Evolutionary conservation across 129 eudicot genomes (phyloP).

Genomic region (carrot (Daucus carota)): DH1_v3.0 NC_030388.2:18435501-18436000

Average conservation of each 20-base stretch:
- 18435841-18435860: constrained; percentile 90
- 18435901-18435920: constrained; percentile 45
- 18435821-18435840: constrained; percentile 81
- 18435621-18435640: no score
- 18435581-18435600: no score
- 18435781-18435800: constrained; percentile 44
- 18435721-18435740: neutral
- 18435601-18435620: no score
- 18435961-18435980: no score
- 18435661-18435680: no score
- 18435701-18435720: constrained; percentile 10
- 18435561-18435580: no score
- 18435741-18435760: neutral
- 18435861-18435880: constrained; percentile 85
- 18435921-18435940: no score
- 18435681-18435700: no score
- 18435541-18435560: no score
- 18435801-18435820: constrained; percentile 46
- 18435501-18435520: no score
- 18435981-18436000: neutral
- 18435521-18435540: no score
- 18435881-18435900: constrained; percentile 96
- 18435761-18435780: constrained; percentile 7
- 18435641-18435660: no score
- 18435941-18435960: neutral